Evolutionary conservation across 78 protist genomes (phyloP), one percentile per base, ranked within the genome.

Genomic region (Emiliania huxleyi): DNA sequence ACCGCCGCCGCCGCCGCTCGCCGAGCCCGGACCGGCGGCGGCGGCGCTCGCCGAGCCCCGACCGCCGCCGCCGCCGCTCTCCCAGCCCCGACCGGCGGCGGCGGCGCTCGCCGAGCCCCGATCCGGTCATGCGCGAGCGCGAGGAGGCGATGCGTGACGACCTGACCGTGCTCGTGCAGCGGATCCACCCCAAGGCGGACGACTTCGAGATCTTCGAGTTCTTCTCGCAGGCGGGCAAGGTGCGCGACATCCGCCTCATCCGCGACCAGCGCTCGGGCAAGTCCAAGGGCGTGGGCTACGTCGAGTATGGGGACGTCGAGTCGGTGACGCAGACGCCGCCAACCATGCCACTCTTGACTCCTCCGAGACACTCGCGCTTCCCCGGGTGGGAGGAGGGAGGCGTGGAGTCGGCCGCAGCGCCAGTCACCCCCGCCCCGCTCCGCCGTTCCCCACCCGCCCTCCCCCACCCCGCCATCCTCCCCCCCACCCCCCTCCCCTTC

Each of bases 281-380:
- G 35, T 55, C 83, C 15, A 91, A 91, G 87, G 93, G 93, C 69
- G 69, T 91, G 33, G 93, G 84, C 22, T 91, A 91, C 87, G 93
- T 91, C 45, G 93, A 91, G 77, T 91, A 43, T 44, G 29, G 26
- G 12, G 85, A 91, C 69, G 38, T 43, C 6, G 48, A 69, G 73
- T 38, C 37, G 22, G n/a, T n/a, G n/a, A n/a, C n/a, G n/a, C n/a
- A n/a, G n/a, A n/a, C n/a, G n/a, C n/a, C n/a, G n/a, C n/a, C n/a
- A n/a, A n/a, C n/a, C n/a, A n/a, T n/a, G n/a, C n/a, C n/a, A n/a
- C n/a, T n/a, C n/a, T n/a, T n/a, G n/a, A n/a, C n/a, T n/a, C n/a
- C n/a, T n/a, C n/a, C n/a, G n/a, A n/a, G n/a, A n/a, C n/a, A n/a
- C n/a, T n/a, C n/a, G n/a, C n/a, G n/a, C n/a, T n/a, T n/a, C n/a